Evolutionary conservation across 1,284 basidiomycete species (phyloP), one percentile per base, ranked within the genome.

Genomic region (Ustilago crameri): DNA sequence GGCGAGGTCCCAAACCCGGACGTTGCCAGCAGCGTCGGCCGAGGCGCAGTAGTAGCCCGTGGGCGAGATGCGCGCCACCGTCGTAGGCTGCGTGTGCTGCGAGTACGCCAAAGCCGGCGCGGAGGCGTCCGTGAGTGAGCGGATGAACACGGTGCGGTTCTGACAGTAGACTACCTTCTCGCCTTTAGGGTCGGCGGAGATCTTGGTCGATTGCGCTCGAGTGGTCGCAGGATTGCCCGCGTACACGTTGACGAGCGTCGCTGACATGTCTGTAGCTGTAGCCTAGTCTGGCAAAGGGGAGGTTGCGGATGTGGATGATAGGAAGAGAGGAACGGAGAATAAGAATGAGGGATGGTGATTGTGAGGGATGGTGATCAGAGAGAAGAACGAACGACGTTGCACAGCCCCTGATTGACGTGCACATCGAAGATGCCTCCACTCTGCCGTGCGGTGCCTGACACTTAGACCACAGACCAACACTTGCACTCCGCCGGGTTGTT

Each of bases 31-130:
- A 3, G 57, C 51, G 37, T 83, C 81, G 32, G 51, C 74, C 12
- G 93, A 95, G 3, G 96, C 95, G 78, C 91, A 93, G 85, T 98
- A 98, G 85, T 90, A 97, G 18, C 95, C 95, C 0, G 93, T 92
- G 0, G 95, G 95, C 0, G 93, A 94, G 83, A 97, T 90, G 35
- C 92, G 89, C 7, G 94, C 95, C 14, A 95, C 93, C 1, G 92
- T 95, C 5, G 92, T 88, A 47, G 90, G 90, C 70, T 93, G 90
- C 2, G 90, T 87, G 85, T 97, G 95, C 46, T 92, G 91, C 56
- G 88, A 86, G 80, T 93, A 93, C 20, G 88, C 86, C 12, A 76
- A 35, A 1, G 81, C 76, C 7, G 71, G 57, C 32, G 54, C 59
- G 51, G 56, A 56, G 14, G 68, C 24, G 85, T 86, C 24, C 88